phyloP scores from a whole-genome alignment of 495 filamentous ascomycete species.

The Aspergillus mulundensis region DNA sequence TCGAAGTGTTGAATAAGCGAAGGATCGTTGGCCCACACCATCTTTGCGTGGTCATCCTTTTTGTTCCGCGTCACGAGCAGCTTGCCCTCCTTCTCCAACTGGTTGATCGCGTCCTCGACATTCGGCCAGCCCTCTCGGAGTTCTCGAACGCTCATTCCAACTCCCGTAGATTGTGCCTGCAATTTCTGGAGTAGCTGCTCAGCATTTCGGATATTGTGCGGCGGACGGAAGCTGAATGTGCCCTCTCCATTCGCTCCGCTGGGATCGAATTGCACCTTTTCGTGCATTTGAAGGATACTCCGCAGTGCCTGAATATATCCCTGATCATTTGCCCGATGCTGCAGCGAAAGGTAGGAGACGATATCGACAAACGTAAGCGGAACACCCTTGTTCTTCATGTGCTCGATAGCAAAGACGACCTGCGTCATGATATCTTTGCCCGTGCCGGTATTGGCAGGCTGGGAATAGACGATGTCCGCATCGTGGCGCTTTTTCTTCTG shows the following conservation, averaged over 20 bases:
- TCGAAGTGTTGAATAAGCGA: constrained; percentile 72
- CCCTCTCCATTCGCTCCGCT: constrained; percentile 57
- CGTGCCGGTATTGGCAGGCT: constrained; percentile 71
- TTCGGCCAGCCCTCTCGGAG: constrained; percentile 92
- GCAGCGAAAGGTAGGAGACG: constrained; percentile 68
- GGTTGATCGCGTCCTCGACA: constrained; percentile 69
- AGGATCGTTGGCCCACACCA: constrained; percentile 86
- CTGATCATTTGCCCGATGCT: constrained; percentile 46
- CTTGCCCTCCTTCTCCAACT: constrained; percentile 72
- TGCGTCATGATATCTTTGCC: constrained; percentile 79
- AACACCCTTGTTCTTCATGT: constrained; percentile 72
- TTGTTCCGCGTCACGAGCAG: constrained; percentile 83
- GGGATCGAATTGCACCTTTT: constrained; percentile 66
- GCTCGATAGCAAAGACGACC: constrained; percentile 75
- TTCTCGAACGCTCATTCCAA: constrained; percentile 77
- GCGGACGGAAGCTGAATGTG: constrained; percentile 72
- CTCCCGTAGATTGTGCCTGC: constrained; percentile 73
- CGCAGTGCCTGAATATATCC: constrained; percentile 42
- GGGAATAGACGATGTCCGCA: constrained; percentile 64
- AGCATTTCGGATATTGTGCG: constrained; percentile 69
- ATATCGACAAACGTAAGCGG: constrained; percentile 71
- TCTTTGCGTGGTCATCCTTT: constrained; percentile 81
- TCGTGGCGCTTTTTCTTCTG: constrained; percentile 48
- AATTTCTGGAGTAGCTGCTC: constrained; percentile 74
- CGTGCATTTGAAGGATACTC: constrained; percentile 49